Base-by-base conservation (phyloP, 768 basidiomycete genomes). In the Lentinus brumalis region DNA sequence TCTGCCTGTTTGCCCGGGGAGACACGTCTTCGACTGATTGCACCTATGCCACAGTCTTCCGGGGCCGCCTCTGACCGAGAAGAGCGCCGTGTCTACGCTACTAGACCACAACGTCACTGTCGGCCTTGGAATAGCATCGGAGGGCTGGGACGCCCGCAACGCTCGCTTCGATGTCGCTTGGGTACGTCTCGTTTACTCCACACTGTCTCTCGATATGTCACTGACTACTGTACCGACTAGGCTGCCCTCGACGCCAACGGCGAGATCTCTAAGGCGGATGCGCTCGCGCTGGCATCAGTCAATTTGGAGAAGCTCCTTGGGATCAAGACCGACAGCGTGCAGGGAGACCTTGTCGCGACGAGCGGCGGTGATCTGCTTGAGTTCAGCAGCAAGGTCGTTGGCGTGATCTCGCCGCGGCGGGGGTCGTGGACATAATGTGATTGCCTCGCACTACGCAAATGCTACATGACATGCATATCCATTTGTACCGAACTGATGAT, bases 111-210 rank as follows among this genome's bases (percentile, higher is more conserved):
- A 86, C 30, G 90, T 97, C 15, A 85, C 84, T 5, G 86, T 92
- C 35, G 91, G 85, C 8, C 69, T 93, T 50, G 89, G 88, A 16
- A 78, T 87, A 49, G 73, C 80, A 47, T 16, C 18, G 11, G 84
- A 86, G 61, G 82, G 82, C 42, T 93, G 88, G 88, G 79, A 81
- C 30, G 87, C 89, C 7, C 83, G 91, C 29, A 92, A 89, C 69
- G 80, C 89, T 10, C 83, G 89, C 15, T 91, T 94, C 65, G 93
- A 96, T 64, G 74, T 86, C 32, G 90, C 84, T 45, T 96, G 94
- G 94, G 91, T 88, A 62, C 16, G 65, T 60, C 16, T 21, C 16
- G 15, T 7, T n/a, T 9, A 14, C 15, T 14, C 12, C 21, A 1
- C 4, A 12, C 42, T 35, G 18, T 32, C 40, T 18, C 14, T 44